A percentile compares a stretch with the other conserved stretches of the same genome.
Evolutionary conservation across 306 rosid species (phyloP).

Genomic region (Clitoria ternatea): DNA sequence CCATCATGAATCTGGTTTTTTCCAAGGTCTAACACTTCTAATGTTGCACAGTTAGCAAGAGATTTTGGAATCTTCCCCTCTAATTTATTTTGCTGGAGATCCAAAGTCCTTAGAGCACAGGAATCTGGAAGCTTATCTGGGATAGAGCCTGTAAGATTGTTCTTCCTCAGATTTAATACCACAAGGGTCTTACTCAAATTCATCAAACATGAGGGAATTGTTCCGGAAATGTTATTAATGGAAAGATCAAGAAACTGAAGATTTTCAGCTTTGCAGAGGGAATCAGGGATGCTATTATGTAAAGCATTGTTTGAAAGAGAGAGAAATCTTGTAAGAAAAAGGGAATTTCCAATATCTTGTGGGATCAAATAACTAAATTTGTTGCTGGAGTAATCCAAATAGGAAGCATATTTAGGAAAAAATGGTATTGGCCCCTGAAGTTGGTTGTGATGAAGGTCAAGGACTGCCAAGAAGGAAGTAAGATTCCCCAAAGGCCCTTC

Average conservation of each 20-base stretch:
- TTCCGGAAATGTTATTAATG: slow-evolving; percentile 13
- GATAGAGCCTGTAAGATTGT: slow-evolving; percentile 16
- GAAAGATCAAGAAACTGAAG: slow-evolving; percentile 38
- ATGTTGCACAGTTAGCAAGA: not conserved
- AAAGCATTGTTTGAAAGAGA: too few species aligned
- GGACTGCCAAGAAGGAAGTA: fast-evolving
- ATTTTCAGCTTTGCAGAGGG: slow-evolving; percentile 17
- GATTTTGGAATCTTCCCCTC: slow-evolving; percentile 35
- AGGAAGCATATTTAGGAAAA: fast-evolving
- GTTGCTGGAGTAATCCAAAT: slow-evolving; percentile 41
- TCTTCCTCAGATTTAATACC: slow-evolving; percentile 14
- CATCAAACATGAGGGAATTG: slow-evolving; percentile 27
- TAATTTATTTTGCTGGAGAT: slow-evolving; percentile 16
- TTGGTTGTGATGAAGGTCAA: slow-evolving; percentile 37
- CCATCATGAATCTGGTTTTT: slow-evolving; percentile 1
- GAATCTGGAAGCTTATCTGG: not conserved
- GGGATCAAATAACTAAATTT: slow-evolving; percentile 5
- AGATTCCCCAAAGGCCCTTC: slow-evolving; percentile 15
- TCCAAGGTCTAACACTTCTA: slow-evolving; percentile 37
- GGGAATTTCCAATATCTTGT: not conserved
- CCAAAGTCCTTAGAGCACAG: slow-evolving; percentile 28
- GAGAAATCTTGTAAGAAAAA: too few species aligned
- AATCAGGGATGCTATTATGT: too few species aligned
- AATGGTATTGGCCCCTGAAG: slow-evolving; percentile 23
- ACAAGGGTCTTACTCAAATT: not conserved